Conservation (phyloP, 2,329 filamentous ascomycete species). For the Pseudogymnoascus sp. region DNA sequence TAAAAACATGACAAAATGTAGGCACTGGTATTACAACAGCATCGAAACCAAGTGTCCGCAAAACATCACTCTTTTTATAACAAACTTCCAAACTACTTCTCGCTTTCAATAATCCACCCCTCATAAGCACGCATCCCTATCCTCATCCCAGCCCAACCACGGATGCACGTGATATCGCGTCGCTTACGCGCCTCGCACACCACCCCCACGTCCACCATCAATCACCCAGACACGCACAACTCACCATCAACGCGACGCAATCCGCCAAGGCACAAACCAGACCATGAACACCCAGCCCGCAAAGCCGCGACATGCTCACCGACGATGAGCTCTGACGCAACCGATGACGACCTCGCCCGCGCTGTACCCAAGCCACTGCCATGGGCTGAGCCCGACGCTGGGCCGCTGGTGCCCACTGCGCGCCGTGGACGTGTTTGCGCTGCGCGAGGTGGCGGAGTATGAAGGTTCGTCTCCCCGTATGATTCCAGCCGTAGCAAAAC, state of each 20-base stretch:
- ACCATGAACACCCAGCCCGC: background rate
- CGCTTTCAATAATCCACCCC: background rate
- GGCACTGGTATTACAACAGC: background rate
- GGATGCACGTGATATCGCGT: background rate
- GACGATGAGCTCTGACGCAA: conserved; percentile 13
- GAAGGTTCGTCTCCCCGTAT: conserved; percentile 39
- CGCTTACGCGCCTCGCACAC: background rate
- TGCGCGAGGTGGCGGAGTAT: conserved; percentile 46
- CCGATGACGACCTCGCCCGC: conserved; percentile 20
- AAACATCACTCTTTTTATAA: background rate
- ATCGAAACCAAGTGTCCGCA: background rate
- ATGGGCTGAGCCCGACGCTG: conserved; percentile 55
- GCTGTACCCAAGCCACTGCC: conserved; percentile 58
- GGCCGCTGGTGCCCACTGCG: conserved; percentile 54
- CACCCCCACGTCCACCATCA: background rate
- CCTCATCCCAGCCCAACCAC: background rate
- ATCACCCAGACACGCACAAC: background rate
- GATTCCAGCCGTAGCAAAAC: background rate
- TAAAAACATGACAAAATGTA: background rate
- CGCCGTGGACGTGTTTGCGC: conserved; percentile 42
- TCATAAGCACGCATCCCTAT: background rate
- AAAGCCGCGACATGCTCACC: conserved; percentile 2
- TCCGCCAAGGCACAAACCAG: background rate
- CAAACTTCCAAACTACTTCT: background rate
- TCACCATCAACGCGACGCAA: background rate